Evolutionary conservation across 768 basidiomycete species (phyloP).

Genomic region (Xerocomus brunneocitrinus): DNA sequence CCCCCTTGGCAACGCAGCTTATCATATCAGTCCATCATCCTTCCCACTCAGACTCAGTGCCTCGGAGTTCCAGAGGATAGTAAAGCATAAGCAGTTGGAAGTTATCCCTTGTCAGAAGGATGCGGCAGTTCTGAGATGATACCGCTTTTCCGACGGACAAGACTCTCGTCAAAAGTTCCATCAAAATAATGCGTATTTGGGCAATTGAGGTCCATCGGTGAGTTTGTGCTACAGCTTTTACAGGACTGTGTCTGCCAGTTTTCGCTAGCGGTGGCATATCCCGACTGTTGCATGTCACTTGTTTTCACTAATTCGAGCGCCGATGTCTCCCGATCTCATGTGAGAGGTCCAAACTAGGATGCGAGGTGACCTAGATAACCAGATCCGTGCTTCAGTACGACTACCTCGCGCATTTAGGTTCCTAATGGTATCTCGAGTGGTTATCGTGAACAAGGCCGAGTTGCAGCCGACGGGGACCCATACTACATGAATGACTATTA

Average conservation of each 20-base stretch:
- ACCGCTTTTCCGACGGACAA: neutral
- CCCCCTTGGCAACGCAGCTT: neutral
- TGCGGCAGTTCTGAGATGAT: neutral
- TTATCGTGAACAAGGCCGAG: neutral
- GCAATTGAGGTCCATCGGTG: no score
- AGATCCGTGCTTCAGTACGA: neutral
- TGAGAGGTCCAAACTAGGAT: neutral
- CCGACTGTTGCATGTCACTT: neutral
- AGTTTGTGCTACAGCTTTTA: neutral
- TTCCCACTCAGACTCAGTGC: neutral
- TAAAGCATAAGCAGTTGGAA: neutral
- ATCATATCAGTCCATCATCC: neutral
- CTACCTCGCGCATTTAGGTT: no score
- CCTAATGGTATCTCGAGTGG: no score
- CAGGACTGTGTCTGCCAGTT: neutral
- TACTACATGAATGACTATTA: no score
- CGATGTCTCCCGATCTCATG: neutral
- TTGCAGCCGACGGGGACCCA: no score
- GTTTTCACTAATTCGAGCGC: neutral
- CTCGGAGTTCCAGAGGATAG: neutral
- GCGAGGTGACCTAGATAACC: neutral
- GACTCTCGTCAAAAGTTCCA: neutral
- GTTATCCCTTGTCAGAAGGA: neutral
- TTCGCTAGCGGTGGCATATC: neutral
- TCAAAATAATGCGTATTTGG: neutral